Conservation (phyloP, 169 alveolate genomes). For the Plasmodium berghei region DNA sequence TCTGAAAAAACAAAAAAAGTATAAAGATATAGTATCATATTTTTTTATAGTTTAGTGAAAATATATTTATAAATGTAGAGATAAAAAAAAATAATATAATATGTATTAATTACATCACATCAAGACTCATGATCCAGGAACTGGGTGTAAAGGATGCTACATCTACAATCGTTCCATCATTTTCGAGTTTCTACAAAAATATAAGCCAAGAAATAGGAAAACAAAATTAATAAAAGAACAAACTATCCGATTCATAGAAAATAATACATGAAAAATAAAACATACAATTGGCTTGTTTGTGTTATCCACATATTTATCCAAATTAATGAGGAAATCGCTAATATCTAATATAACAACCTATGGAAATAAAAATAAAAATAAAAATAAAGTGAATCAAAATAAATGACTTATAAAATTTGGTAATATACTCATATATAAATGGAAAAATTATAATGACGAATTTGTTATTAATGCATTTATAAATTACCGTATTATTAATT, state of each 20-base stretch:
- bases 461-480: too few species aligned
- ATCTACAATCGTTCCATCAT: slow-evolving; percentile 34
- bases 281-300: background rate
- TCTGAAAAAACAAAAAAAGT: slow-evolving; percentile 7
- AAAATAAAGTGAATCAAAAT: background rate
- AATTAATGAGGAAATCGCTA: slow-evolving; percentile 24
- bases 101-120: slow-evolving; percentile 32
- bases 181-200: slow-evolving; percentile 13
- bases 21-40: too few species aligned
- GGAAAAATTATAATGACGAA: too few species aligned
- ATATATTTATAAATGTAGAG: too few species aligned
- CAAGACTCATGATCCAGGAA: slow-evolving; percentile 74
- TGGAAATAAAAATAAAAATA: background rate
- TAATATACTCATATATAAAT: too few species aligned
- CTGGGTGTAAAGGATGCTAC: slow-evolving; percentile 73
- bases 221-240: background rate
- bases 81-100: too few species aligned
- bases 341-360: slow-evolving; percentile 56
- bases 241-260: background rate
- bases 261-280: background rate
- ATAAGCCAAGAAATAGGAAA: background rate
- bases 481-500: slow-evolving; percentile 39
- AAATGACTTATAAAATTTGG: background rate
- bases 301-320: slow-evolving; percentile 16
- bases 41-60: too few species aligned